Conservation (phyloP, 495 filamentous ascomycete species). For the Daldinia grandis region DNA sequence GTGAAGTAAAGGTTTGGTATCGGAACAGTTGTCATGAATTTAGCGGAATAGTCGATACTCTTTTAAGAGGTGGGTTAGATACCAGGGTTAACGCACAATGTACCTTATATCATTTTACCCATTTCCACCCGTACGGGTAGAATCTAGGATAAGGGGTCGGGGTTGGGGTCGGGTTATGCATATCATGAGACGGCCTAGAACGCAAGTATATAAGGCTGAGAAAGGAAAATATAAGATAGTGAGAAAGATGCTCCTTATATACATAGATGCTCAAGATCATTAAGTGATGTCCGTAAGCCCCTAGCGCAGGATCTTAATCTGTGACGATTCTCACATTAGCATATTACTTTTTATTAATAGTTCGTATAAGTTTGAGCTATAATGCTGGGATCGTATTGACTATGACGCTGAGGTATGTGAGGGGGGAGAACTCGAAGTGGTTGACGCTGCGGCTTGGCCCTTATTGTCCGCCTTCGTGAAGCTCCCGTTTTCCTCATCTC, state of each 20-base stretch:
- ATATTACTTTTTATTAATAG: background rate
- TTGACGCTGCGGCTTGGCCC: constrained; percentile 7
- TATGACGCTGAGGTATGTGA: constrained; percentile 4
- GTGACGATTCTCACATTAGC: background rate
- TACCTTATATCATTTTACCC: background rate
- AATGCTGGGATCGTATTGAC: background rate
- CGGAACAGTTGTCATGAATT: background rate
- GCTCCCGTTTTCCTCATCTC: constrained; percentile 24
- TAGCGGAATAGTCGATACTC: background rate
- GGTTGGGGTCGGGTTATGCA: background rate
- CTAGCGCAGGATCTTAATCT: background rate
- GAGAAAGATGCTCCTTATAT: background rate
- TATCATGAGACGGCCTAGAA: background rate
- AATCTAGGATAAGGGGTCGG: background rate
- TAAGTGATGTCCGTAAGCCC: background rate
- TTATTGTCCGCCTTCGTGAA: constrained; percentile 15
- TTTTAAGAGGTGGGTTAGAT: background rate
- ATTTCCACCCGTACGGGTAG: background rate
- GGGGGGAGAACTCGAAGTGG: constrained; percentile 12
- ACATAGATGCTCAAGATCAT: background rate
- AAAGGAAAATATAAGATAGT: background rate
- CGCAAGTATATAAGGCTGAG: no score
- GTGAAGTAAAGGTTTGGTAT: background rate
- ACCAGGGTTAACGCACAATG: background rate
- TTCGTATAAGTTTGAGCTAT: background rate